A percentile compares a stretch with the other conserved stretches of the same genome.
Conservation (phyloP, 1,284 basidiomycete species). For the Xerocomus minutiporus region DNA sequence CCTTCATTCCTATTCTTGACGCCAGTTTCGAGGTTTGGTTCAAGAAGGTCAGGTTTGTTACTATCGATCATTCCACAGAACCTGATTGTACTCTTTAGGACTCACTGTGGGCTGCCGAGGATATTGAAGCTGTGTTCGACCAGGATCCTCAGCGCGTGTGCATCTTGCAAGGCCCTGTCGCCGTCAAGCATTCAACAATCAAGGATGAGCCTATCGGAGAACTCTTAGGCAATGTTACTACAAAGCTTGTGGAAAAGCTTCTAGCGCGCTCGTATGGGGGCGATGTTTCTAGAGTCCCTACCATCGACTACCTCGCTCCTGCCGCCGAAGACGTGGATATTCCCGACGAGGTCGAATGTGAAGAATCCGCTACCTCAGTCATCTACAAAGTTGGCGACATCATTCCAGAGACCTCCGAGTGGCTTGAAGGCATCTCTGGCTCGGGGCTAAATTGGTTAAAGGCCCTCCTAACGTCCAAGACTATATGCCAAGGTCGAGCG, state of each 20-base stretch:
- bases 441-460: constrained; percentile 80
- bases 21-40: constrained; percentile 95
- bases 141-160: constrained; percentile 97
- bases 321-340: constrained; percentile 39
- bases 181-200: constrained; percentile 80
- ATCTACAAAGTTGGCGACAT: constrained; percentile 54
- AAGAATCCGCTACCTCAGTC: constrained; percentile 43
- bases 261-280: constrained; percentile 80
- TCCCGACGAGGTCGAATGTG: constrained; percentile 47
- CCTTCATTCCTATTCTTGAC: constrained; percentile 98
- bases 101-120: constrained; percentile 96
- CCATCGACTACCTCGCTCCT: constrained; percentile 81
- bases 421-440: constrained; percentile 87
- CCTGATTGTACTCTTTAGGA: constrained; percentile 52
- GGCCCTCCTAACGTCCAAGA: constrained; percentile 79
- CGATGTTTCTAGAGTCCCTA: constrained; percentile 76
- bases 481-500: constrained; percentile 77
- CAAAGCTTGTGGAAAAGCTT: constrained; percentile 73
- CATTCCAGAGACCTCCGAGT: constrained; percentile 62
- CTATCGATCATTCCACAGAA: constrained; percentile 1
- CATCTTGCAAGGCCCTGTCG: constrained; percentile 95
- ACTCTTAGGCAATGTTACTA: constrained; percentile 84
- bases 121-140: constrained; percentile 97
- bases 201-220: constrained; percentile 95
- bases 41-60: constrained; percentile 71